These are phyloP conservation scores for Rugonectria rugulosa DNA, from an alignment of 2,329 filamentous ascomycete genomes.

Conservation along the genomic window DNA sequence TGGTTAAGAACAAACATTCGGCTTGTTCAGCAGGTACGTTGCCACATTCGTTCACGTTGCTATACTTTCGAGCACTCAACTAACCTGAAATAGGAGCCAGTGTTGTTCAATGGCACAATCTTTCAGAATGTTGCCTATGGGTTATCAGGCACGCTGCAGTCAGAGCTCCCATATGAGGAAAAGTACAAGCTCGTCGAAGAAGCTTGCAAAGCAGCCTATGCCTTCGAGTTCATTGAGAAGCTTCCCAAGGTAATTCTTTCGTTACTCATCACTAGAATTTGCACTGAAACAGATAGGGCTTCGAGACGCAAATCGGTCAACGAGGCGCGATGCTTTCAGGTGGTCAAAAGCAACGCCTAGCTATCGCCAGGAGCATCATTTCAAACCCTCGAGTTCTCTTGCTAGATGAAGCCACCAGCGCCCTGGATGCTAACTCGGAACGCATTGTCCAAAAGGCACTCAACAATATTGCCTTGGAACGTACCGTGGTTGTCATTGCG, in stretches of 20 bases:
- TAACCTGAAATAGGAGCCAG: not conserved
- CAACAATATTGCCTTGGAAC: slow-evolving; percentile 36
- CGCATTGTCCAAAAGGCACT: slow-evolving; percentile 82
- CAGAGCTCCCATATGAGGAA: not conserved
- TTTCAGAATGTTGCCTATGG: slow-evolving; percentile 6
- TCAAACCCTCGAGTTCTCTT: slow-evolving; percentile 89
- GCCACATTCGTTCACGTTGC: not conserved
- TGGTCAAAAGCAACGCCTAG: slow-evolving; percentile 93
- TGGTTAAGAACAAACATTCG: slow-evolving; percentile 4
- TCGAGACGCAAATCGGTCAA: slow-evolving; percentile 83
- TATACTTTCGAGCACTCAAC: not conserved
- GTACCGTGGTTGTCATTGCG: slow-evolving; percentile 68
- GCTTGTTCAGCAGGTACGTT: not conserved
- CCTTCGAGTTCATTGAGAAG: not conserved
- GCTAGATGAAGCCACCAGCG: slow-evolving; percentile 81
- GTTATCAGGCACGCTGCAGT: not conserved
- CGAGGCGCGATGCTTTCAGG: slow-evolving; percentile 88
- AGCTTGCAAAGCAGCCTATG: not conserved
- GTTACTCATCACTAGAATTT: slow-evolving; percentile 61
- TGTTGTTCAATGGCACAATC: slow-evolving; percentile 5
- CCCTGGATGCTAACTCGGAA: slow-evolving; percentile 78
- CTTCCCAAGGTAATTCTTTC: not conserved
- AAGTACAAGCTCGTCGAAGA: not conserved
- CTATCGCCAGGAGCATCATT: slow-evolving; percentile 88
- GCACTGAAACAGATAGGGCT: slow-evolving; percentile 70